Evolutionary conservation across 1,284 basidiomycete genomes (phyloP), one percentile per base, ranked within the genome.

Genomic region (Lentinus polychrous): DNA sequence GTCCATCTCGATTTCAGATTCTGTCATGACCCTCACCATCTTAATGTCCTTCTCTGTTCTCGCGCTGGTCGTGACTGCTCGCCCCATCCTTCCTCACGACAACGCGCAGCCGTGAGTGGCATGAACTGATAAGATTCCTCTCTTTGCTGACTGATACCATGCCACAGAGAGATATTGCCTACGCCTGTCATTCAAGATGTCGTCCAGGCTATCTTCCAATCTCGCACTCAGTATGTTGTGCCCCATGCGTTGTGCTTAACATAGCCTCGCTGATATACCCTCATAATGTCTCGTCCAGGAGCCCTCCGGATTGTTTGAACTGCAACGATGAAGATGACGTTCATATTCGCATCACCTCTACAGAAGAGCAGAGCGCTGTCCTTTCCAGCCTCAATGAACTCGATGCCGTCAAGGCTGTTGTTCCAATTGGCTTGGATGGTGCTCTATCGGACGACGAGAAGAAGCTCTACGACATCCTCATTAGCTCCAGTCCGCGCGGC

Each of bases 1-100:
- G 10, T 27, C 10, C 10, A 10, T 27, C 27, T 46, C 27, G n/a
- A n/a, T 24, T 42, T 47, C n/a, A 23, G 42, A 27, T 27, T 27
- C 45, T 39, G 43, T 36, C 46, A 76, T 75, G 73, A 63, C 69
- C 27, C 58, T 71, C 37, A 63, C 64, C 48, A 57, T 75, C 35
- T 61, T 76, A 46, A 66, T 64, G 44, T 74, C 65, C 15, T 60
- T 72, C 49, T 68, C 68, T 36, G 59, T 75, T 27, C 61, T 74
- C 53, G 72, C 66, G 61, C 68, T 76, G 60, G 69, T 73, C 62
- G 72, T 71, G 52, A 64, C 69, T 46, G 62, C 73, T 55, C 70
- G 64, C 50, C 73, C 73, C 37, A 53, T 72, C 42, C 48, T 58
- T 8, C 53, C 61, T n/a, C 51, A 57, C 41, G 49, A 62, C 48